Base-by-base conservation (phyloP, 805 yeast species). In the Saccharomycopsis sp. region DNA sequence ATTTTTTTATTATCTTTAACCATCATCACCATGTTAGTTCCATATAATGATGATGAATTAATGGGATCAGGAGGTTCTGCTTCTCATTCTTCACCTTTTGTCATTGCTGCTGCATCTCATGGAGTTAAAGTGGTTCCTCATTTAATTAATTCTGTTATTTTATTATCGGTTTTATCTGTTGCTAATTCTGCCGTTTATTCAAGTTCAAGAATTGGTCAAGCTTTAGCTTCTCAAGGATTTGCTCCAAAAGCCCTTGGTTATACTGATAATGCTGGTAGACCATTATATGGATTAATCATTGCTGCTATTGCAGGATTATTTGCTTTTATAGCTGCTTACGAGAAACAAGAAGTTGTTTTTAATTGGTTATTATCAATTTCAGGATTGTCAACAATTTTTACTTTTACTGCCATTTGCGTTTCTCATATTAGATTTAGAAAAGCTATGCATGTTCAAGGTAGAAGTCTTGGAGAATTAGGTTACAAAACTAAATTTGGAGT, bases 361-460 rank as follows among this genome's bases (percentile, higher is more conserved):
- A 64, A 70, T 37, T 78, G 86, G 86, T 63, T 78, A 49, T 58
- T 75, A 49, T 71, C 82, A 33, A 63, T 79, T 40, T 69, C 78
- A 31, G 81, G 82, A 33, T 59, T 79, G 29, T 70, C 79, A 23
- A 74, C 79, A 28, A 56, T 76, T 30, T 71, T 79, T 50, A 75
- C 83, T 1, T 79, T 83, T 81, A 55, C 67, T 38, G 56, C 72
- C 14, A 77, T 79, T 46, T 74, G 76, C 51, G 39, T 72, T 41
- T 62, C 73, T 38, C 78, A 76, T 49, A 57, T 74, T 42, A 61
- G 84, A 53, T 75, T 79, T 58, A 69, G 82, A 64, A 54, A 57
- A 31, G 84, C 80, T 2, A 59, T 77, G 60, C 54, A 54, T 37
- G 72, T 62, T 1, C 82, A 77, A 59, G 76, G 76, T 3, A 62